Base-by-base conservation (phyloP, 2,329 filamentous ascomycete species). In the Calonectria multiphialidica region DNA sequence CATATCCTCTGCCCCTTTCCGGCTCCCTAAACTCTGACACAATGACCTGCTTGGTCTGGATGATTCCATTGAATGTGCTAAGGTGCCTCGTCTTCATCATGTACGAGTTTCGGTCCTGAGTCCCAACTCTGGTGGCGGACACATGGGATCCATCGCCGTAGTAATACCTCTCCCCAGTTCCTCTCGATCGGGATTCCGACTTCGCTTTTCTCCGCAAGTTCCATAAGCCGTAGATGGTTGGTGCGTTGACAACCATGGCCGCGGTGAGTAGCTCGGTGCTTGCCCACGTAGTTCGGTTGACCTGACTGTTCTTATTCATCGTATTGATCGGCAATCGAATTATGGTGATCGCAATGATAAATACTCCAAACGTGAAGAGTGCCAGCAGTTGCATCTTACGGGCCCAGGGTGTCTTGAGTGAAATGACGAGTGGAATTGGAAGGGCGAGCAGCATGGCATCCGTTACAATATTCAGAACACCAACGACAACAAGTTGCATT, bases 261-360 rank as follows among this genome's bases (percentile, higher is more conserved):
- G 79, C 76, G 0, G 80, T 79, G 5, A 82, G 57, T n/a, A 85
- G 78, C 68, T 86, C 84, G 5, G 80, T 80, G 44, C 82, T 84
- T 6, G 82, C 83, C 81, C 83, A 86, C 1, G 82, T 82, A 5
- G 82, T 83, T 18, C 84, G 80, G 53, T 81, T 82, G 7, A 81
- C 73, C 45, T 84, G 84, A 28, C 78, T 79, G 49, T 82, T 77
- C 53, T 82, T 81, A 37, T 83, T 79, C 21, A 75, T 72, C n/a
- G 79, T 71, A 64, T 84, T 85, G 65, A 85, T 83, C 1, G 81
- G 83, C 2, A 86, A 77, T 7, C 84, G 80, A 23, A 84, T 79
- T n/a, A 84, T 75, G 1, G 84, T 85, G 28, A 85, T 81, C 28
- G 80, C 75, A 55, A 86, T 83, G 68, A 85, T 84, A 57, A 86